Evolutionary conservation across 345 rosid species (phyloP).

Genomic region (Heritiera fomes): DNA sequence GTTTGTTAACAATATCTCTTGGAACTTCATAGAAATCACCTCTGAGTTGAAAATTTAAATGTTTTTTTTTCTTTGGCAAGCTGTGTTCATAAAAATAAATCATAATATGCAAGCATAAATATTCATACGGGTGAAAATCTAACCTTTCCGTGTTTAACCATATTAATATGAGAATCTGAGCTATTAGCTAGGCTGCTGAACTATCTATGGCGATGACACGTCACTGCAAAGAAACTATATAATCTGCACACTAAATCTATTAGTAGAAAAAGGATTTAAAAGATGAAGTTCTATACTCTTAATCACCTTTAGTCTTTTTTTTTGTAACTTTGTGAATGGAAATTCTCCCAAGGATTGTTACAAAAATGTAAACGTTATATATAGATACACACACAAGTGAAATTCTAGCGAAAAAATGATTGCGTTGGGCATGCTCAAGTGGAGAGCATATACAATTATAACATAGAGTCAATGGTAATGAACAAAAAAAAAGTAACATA

Average conservation of each 20-base stretch:
- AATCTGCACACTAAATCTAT: neutral
- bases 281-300: neutral
- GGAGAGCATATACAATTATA: slow-evolving; percentile 27
- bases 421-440: slow-evolving; percentile 38
- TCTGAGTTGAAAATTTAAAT: too few relatives aligned
- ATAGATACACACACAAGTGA: neutral
- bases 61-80: neutral
- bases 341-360: neutral
- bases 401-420: slow-evolving; percentile 38
- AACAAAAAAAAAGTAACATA: too few relatives aligned
- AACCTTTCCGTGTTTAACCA: neutral
- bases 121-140: neutral
- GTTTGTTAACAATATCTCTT: neutral
- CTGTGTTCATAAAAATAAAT: too few relatives aligned
- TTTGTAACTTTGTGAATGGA: neutral
- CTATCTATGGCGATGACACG: neutral
- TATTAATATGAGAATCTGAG: neutral
- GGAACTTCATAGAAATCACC: neutral
- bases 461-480: neutral
- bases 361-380: too few relatives aligned
- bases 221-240: neutral
- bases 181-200: neutral
- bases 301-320: neutral
- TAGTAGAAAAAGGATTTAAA: neutral
- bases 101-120: too few relatives aligned